phyloP scores from a whole-genome alignment of 169 alveolate species.

The Plasmodium cynomolgi region DNA sequence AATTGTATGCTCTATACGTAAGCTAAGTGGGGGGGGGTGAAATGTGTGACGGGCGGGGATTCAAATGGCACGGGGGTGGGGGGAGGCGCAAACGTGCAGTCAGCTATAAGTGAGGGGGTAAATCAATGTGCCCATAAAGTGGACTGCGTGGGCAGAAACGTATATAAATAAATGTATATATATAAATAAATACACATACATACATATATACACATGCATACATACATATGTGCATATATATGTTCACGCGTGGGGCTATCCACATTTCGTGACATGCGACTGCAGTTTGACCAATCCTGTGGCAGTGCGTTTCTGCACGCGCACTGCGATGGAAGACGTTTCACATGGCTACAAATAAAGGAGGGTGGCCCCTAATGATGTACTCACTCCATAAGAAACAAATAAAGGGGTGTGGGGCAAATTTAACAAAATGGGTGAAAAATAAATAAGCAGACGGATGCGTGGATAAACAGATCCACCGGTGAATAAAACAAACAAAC shows the following conservation, averaged over 20 bases:
- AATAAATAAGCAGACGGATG: background rate
- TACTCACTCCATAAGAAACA: constrained; percentile 3
- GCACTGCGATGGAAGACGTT: constrained; percentile 63
- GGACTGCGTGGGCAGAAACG: background rate
- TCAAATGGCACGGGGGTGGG: background rate
- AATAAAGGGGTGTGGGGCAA: background rate
- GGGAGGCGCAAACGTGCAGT: background rate
- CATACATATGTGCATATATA: background rate
- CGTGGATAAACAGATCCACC: background rate
- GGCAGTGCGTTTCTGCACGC: constrained; percentile 76
- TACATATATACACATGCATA: background rate
- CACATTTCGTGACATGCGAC: background rate
- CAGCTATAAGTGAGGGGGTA: background rate
- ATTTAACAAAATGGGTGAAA: background rate
- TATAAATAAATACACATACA: background rate
- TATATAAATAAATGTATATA: background rate
- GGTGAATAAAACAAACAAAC: background rate
- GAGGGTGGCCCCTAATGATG: background rate
- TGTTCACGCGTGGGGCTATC: background rate
- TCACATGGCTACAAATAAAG: constrained; percentile 74
- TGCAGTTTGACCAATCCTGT: constrained; percentile 45
- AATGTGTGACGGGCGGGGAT: background rate
- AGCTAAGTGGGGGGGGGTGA: background rate
- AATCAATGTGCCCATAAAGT: background rate
- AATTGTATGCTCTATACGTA: background rate